Percentiles rank a stretch among this genome's conserved stretches.
Evolutionary conservation across 116 monocot species (phyloP).

Genomic region (Iris pallida): DNA sequence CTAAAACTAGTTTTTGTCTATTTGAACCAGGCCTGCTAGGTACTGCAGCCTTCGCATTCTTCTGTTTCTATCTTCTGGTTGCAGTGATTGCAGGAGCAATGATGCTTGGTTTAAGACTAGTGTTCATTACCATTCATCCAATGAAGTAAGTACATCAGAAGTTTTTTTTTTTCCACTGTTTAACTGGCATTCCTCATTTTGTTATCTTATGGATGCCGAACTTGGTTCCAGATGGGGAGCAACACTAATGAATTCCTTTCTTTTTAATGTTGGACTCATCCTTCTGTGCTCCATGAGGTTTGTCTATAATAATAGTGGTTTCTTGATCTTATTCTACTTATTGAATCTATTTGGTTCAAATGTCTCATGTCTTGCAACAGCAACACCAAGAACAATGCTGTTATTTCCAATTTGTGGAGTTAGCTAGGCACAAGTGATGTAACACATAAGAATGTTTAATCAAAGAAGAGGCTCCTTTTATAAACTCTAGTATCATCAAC

Average conservation of each 20-base stretch:
- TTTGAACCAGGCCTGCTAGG: conserved; percentile 65
- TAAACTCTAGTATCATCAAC: no score
- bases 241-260: conserved; percentile 98
- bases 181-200: not conserved
- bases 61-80: conserved; percentile 90
- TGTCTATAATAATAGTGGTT: not conserved
- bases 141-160: conserved; percentile 68
- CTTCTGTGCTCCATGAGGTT: conserved; percentile 96
- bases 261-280: conserved; percentile 95
- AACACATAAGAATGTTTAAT: no score
- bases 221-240: conserved; percentile 80
- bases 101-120: conserved; percentile 86
- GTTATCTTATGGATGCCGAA: not conserved
- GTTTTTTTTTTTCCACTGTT: conserved; percentile 46
- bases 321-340: no score
- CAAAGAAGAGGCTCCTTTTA: no score
- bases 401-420: no score
- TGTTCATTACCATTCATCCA: conserved; percentile 90
- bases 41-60: conserved; percentile 88
- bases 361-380: no score
- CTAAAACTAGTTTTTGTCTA: conserved; percentile 1
- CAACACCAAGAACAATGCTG: no score
- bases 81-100: conserved; percentile 88
- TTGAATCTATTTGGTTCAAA: no score
- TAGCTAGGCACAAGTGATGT: no score